A percentile compares a stretch with the other conserved stretches of the same genome.
Conservation (phyloP, 2,329 filamentous ascomycete species). For the Hypomyces perniciosus region DNA sequence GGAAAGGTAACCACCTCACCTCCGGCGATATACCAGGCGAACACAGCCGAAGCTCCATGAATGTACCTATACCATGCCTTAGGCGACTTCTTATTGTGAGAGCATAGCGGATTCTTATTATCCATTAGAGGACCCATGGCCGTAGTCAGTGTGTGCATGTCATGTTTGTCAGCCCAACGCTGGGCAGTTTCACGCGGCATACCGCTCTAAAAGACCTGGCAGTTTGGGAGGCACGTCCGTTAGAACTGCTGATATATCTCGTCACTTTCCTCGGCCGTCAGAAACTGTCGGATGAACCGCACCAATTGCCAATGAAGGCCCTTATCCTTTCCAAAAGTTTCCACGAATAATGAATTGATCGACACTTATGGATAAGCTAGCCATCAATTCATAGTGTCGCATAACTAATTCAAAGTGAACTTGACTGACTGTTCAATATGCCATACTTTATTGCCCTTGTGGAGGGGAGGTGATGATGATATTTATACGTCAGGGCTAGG, state of each 20-base stretch:
- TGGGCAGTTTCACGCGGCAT: conserved; percentile 11
- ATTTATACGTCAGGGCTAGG: neutral
- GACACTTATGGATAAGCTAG: neutral
- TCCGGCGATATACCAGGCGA: conserved; percentile 13
- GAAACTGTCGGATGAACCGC: neutral
- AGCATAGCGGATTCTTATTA: neutral
- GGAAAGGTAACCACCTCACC: conserved; percentile 14
- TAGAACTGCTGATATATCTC: neutral
- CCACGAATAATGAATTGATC: neutral
- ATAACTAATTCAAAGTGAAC: neutral
- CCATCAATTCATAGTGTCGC: neutral
- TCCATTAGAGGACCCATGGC: conserved; percentile 15
- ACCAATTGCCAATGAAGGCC: neutral
- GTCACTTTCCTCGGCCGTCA: neutral
- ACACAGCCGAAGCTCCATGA: conserved; percentile 17
- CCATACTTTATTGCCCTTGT: neutral
- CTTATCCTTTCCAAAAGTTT: neutral
- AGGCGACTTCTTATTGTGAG: neutral
- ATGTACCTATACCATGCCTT: conserved; percentile 13
- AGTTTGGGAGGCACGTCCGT: conserved; percentile 1
- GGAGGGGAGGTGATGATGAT: neutral
- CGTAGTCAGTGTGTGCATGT: conserved; percentile 14
- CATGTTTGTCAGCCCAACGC: conserved; percentile 15
- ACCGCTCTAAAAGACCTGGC: conserved; percentile 18
- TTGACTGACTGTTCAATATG: neutral